Conservation (phyloP, 2,329 filamentous ascomycete genomes). For the Fusarium armeniacum region DNA sequence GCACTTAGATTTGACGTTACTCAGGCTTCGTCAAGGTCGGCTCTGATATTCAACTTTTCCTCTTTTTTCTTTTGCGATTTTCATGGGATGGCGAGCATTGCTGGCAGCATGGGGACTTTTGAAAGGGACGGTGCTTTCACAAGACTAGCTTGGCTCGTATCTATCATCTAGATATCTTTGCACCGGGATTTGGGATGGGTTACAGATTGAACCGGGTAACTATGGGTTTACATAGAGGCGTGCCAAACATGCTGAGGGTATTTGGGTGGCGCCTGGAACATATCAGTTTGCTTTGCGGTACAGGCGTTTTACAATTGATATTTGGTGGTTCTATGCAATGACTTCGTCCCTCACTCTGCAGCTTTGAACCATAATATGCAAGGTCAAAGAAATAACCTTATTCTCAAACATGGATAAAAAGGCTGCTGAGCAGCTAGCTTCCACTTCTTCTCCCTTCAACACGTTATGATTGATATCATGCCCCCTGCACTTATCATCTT, state of each 20-base stretch:
- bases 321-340: neutral
- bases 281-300: constrained; percentile 2
- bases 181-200: constrained; percentile 23
- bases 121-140: constrained; percentile 12
- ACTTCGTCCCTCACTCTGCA: too few relatives aligned
- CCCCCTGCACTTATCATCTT: neutral
- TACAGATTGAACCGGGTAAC: constrained; percentile 7
- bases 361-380: too few relatives aligned
- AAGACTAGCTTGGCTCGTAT: constrained; percentile 14
- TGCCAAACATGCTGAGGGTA: constrained; percentile 11
- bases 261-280: constrained; percentile 8
- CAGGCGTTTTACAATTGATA: constrained; percentile 9
- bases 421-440: too few relatives aligned
- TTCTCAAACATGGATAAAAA: too few relatives aligned
- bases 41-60: neutral
- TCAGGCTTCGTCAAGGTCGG: neutral
- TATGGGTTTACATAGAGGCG: constrained; percentile 31
- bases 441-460: too few relatives aligned
- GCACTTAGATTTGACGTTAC: constrained; percentile 1
- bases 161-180: constrained; percentile 10
- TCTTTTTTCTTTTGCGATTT: constrained; percentile 4
- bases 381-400: too few relatives aligned
- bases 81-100: constrained; percentile 12
- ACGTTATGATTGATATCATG: neutral
- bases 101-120: constrained; percentile 15